These are phyloP conservation scores for Ceratonia siliqua DNA, from an alignment of 306 rosid species.

Conservation along the genomic window DNA sequence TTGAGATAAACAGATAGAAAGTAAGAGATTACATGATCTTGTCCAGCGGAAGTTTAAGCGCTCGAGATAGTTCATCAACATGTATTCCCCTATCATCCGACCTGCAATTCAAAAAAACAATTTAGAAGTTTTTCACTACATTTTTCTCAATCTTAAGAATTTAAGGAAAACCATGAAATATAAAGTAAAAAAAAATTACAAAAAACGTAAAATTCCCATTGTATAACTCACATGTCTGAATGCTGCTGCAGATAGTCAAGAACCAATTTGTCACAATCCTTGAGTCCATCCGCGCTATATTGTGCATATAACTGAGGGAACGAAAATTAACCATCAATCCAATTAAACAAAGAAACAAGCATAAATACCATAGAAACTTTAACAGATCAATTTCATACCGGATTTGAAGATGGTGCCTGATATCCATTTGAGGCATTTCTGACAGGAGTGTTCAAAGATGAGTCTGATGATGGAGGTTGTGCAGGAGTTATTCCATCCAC, in stretches of 20 bases:
- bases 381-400: conserved; percentile 46
- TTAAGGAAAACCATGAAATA: conserved; percentile 17
- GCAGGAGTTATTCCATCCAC: conserved; percentile 49
- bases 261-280: conserved; percentile 69
- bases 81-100: conserved; percentile 73
- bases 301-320: conserved; percentile 59
- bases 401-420: conserved; percentile 52
- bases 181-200: not conserved
- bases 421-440: conserved; percentile 45
- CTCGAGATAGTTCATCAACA: conserved; percentile 66
- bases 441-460: conserved; percentile 54
- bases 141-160: not conserved
- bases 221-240: conserved; percentile 67
- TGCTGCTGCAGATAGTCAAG: conserved; percentile 78
- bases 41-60: conserved; percentile 74
- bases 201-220: not conserved
- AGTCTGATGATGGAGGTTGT: conserved; percentile 41
- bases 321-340: conserved; percentile 25
- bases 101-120: conserved; percentile 47
- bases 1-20: conserved; percentile 1
- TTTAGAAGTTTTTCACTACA: not conserved
- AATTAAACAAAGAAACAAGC: conserved; percentile 5
- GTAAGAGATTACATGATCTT: conserved; percentile 64
- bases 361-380: not conserved
- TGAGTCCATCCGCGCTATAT: conserved; percentile 59